phyloP scores from a whole-genome alignment of 1,139 yeast genomes.

The Blastobotrys elegans region DNA sequence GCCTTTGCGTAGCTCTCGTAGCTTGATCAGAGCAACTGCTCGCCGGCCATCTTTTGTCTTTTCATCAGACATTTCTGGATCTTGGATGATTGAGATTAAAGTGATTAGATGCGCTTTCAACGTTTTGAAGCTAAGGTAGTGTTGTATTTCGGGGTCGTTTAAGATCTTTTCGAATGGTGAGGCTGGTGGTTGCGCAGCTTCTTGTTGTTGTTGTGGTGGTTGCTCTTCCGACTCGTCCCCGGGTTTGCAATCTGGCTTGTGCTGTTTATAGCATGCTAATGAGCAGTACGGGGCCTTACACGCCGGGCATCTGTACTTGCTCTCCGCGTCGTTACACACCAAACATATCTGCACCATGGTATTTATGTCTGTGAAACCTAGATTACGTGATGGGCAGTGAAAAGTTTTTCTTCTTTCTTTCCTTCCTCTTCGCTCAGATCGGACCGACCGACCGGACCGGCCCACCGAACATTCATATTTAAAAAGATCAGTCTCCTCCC shows the following conservation, averaged over 20 bases:
- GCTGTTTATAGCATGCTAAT: conserved; percentile 12
- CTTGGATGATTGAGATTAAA: conserved; percentile 43
- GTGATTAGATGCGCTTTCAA: conserved; percentile 51
- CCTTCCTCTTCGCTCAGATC: neutral
- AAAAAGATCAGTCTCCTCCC: neutral
- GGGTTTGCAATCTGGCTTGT: conserved; percentile 9
- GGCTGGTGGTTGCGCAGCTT: neutral
- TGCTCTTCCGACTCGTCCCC: neutral
- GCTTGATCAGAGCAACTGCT: conserved; percentile 55
- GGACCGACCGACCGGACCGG: too few relatives aligned
- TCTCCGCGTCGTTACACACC: conserved; percentile 40
- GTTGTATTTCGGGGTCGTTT: conserved; percentile 39
- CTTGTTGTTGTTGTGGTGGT: neutral
- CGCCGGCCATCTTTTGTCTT: conserved; percentile 44
- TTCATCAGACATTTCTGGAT: conserved; percentile 44
- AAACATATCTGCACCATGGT: conserved; percentile 38
- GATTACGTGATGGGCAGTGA: too few relatives aligned
- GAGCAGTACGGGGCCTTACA: conserved; percentile 40
- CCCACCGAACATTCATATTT: too few relatives aligned
- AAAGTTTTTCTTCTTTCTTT: neutral
- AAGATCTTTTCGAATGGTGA: conserved; percentile 15
- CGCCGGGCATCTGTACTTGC: conserved; percentile 59
- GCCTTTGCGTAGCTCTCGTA: conserved; percentile 54
- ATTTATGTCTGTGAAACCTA: too few relatives aligned
- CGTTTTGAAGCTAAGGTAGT: conserved; percentile 44